phyloP scores from a whole-genome alignment of 2,329 filamentous ascomycete species.

The Penicillium polonicum region DNA sequence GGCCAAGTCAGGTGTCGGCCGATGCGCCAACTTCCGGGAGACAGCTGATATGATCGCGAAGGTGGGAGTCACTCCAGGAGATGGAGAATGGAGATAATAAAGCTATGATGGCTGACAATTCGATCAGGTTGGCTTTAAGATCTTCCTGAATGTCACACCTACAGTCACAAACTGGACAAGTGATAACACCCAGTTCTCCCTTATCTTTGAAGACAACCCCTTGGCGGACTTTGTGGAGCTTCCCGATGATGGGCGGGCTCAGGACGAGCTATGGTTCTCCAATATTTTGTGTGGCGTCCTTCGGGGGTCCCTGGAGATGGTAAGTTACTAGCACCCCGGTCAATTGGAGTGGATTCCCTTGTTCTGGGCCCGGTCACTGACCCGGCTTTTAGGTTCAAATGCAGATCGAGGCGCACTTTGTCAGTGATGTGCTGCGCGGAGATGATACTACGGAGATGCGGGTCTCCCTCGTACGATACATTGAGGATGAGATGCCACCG shows the following conservation, averaged over 20 bases:
- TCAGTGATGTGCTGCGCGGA: slow-evolving; percentile 86
- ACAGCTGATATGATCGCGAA: slow-evolving; percentile 96
- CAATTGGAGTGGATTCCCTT: slow-evolving; percentile 12
- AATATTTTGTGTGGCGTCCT: slow-evolving; percentile 95
- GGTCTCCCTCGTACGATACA: slow-evolving; percentile 85
- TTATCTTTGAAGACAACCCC: slow-evolving; percentile 96
- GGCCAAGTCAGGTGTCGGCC: slow-evolving; percentile 85
- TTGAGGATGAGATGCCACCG: slow-evolving; percentile 94
- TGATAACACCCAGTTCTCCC: slow-evolving; percentile 93
- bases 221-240: slow-evolving; percentile 96
- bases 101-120: slow-evolving; percentile 6
- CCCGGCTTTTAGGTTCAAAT: slow-evolving; percentile 68
- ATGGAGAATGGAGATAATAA: neutral
- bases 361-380: slow-evolving; percentile 21
- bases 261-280: slow-evolving; percentile 97
- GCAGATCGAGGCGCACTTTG: slow-evolving; percentile 96
- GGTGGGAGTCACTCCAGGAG: slow-evolving; percentile 49
- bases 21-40: slow-evolving; percentile 89
- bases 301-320: slow-evolving; percentile 92
- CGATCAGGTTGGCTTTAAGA: slow-evolving; percentile 89
- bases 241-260: slow-evolving; percentile 89
- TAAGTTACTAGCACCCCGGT: slow-evolving; percentile 42
- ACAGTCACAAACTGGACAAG: slow-evolving; percentile 92
- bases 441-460: slow-evolving; percentile 98
- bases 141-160: slow-evolving; percentile 95